A percentile compares a stretch with the other conserved stretches of the same genome.
phyloP scores from a whole-genome alignment of 1,284 basidiomycete species.

The Cryptococcus wingfieldii region DNA sequence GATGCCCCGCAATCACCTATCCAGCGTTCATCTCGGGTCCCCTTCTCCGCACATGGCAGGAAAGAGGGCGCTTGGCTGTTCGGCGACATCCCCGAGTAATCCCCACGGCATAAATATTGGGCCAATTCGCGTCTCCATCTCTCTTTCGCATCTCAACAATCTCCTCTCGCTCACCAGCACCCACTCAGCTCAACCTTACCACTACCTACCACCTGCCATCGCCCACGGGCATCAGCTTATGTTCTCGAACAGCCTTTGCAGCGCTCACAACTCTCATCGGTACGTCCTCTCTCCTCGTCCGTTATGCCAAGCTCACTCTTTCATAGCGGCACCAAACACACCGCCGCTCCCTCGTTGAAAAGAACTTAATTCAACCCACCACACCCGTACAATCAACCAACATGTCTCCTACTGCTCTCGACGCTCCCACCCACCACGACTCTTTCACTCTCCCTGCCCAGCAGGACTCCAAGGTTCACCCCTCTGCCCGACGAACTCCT shows the following conservation, averaged over 20 bases:
- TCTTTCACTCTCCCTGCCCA: conserved; percentile 57
- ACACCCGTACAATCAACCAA: conserved; percentile 11
- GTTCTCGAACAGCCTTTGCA: conserved; percentile 46
- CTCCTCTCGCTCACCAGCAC: not conserved
- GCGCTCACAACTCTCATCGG: conserved; percentile 46
- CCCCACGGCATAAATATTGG: no score
- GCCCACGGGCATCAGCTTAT: conserved; percentile 30
- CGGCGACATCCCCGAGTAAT: no score
- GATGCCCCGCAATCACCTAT: no score
- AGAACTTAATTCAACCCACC: conserved; percentile 25
- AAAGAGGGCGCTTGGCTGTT: no score
- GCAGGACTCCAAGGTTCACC: conserved; percentile 58
- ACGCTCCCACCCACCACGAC: conserved; percentile 39
- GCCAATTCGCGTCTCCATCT: no score
- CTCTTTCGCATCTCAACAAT: not conserved
- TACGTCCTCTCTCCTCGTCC: conserved; percentile 15
- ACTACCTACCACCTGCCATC: not conserved
- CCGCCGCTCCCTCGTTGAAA: conserved; percentile 45
- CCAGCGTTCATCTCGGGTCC: no score
- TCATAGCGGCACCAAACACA: conserved; percentile 49
- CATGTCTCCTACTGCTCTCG: conserved; percentile 49
- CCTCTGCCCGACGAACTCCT: conserved; percentile 73
- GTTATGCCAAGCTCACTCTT: not conserved
- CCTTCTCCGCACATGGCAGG: no score
- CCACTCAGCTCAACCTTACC: not conserved